phyloP scores from a whole-genome alignment of 805 yeast species.

The Ogataea haglerorum region DNA sequence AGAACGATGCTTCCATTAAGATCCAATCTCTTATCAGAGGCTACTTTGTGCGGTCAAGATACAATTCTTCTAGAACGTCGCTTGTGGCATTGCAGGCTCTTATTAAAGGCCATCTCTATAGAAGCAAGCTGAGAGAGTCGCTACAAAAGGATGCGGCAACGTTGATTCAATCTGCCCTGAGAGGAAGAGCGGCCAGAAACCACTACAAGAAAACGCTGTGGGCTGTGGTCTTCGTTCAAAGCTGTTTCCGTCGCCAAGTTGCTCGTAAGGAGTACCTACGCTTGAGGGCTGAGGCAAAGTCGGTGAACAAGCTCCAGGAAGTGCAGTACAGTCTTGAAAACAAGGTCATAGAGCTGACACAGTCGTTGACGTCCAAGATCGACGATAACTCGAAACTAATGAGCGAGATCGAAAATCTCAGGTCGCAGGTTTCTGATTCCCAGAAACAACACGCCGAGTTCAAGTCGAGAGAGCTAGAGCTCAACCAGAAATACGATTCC shows the following conservation, averaged over 20 bases:
- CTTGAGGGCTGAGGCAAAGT: constrained; percentile 83
- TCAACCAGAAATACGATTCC: constrained; percentile 42
- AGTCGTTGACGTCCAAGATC: constrained; percentile 71
- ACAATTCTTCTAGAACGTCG: constrained; percentile 34
- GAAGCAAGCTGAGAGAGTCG: constrained; percentile 47
- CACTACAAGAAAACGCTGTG: constrained; percentile 43
- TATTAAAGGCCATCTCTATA: constrained; percentile 50
- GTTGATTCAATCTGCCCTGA: constrained; percentile 67
- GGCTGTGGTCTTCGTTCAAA: constrained; percentile 71
- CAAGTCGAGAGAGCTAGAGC: constrained; percentile 53
- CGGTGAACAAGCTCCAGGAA: constrained; percentile 85
- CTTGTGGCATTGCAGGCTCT: constrained; percentile 44
- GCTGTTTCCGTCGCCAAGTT: constrained; percentile 67
- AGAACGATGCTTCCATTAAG: constrained; percentile 57
- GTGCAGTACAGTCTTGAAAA: constrained; percentile 92
- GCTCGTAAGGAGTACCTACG: constrained; percentile 65
- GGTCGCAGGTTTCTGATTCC: constrained; percentile 51
- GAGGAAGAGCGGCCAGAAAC: constrained; percentile 63
- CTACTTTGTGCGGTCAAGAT: constrained; percentile 41
- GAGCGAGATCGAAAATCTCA: constrained; percentile 54
- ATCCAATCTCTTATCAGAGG: constrained; percentile 72
- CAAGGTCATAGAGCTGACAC: constrained; percentile 95
- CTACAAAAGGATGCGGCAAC: constrained; percentile 63
- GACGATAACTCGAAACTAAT: constrained; percentile 76
- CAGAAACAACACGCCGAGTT: constrained; percentile 50